Conservation (phyloP, 2,329 filamentous ascomycete genomes). For the Hawksworthiomyces lignivorus region DNA sequence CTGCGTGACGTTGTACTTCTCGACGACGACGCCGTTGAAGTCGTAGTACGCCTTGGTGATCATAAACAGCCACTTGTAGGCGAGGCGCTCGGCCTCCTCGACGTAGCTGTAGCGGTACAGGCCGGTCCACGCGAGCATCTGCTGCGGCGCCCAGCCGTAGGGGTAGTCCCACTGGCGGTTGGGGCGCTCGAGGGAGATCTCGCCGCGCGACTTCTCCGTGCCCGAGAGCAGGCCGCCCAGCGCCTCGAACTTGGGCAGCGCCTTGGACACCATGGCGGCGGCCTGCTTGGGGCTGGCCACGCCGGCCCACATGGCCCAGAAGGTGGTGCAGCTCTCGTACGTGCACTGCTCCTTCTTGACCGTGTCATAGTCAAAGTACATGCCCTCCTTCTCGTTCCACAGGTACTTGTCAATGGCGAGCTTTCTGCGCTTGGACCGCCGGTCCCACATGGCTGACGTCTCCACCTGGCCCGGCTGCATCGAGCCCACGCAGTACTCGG, state of each 20-base stretch:
- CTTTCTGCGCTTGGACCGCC: conserved; percentile 77
- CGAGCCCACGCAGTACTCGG: conserved; percentile 67
- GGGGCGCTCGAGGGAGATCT: conserved; percentile 70
- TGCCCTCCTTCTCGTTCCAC: conserved; percentile 85
- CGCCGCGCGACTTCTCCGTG: conserved; percentile 80
- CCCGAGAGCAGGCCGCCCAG: conserved; percentile 83
- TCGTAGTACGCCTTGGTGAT: conserved; percentile 97
- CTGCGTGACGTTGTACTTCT: conserved; percentile 96
- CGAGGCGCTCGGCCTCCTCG: conserved; percentile 79
- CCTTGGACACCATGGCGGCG: conserved; percentile 69
- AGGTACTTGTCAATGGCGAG: conserved; percentile 83
- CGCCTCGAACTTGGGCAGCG: conserved; percentile 79
- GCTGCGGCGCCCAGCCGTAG: conserved; percentile 96
- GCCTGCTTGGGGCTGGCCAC: conserved; percentile 80
- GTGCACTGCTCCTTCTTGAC: conserved; percentile 68
- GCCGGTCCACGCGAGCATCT: conserved; percentile 95
- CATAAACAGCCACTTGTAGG: conserved; percentile 98
- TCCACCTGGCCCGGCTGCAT: conserved; percentile 63
- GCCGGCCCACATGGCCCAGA: conserved; percentile 97
- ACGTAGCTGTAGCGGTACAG: conserved; percentile 86
- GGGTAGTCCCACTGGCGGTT: conserved; percentile 99
- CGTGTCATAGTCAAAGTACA: conserved; percentile 98
- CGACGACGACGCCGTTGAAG: conserved; percentile 95
- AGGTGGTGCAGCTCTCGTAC: conserved; percentile 88
- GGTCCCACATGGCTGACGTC: conserved; percentile 83